These are phyloP conservation scores for Candida argentea DNA, from an alignment of 805 yeast species.

Conservation along the genomic window DNA sequence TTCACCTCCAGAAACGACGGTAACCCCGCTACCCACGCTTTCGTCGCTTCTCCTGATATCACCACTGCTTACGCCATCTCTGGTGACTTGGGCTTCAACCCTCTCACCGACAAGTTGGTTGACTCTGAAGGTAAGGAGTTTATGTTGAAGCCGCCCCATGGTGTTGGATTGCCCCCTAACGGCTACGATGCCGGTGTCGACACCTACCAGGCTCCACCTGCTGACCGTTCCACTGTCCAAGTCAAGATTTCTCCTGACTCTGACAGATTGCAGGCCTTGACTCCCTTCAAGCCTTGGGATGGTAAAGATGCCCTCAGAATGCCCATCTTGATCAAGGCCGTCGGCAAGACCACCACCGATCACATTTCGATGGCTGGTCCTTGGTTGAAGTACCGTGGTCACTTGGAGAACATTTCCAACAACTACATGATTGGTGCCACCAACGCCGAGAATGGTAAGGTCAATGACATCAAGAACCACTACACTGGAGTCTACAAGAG, in stretches of 20 bases:
- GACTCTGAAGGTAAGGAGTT: constrained; percentile 87
- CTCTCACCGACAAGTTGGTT: constrained; percentile 80
- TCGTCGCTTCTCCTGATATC: constrained; percentile 94
- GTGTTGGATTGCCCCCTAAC: constrained; percentile 78
- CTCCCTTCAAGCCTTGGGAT: constrained; percentile 93
- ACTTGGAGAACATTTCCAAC: constrained; percentile 95
- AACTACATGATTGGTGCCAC: constrained; percentile 99
- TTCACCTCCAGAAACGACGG: constrained; percentile 98
- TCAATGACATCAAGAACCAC: constrained; percentile 81
- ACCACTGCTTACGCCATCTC: constrained; percentile 92
- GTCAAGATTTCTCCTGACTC: constrained; percentile 82
- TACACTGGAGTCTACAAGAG: constrained; percentile 87
- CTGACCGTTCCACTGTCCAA: constrained; percentile 61
- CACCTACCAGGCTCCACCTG: constrained; percentile 97
- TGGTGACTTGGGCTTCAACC: constrained; percentile 95
- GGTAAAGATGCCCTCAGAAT: constrained; percentile 84
- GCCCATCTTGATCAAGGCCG: constrained; percentile 93
- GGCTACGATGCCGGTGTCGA: constrained; percentile 92
- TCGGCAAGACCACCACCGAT: constrained; percentile 98
- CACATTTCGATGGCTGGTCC: constrained; percentile 99
- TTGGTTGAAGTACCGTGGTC: constrained; percentile 99
- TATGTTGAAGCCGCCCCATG: constrained; percentile 77
- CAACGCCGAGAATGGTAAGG: constrained; percentile 92
- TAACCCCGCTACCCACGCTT: constrained; percentile 94
- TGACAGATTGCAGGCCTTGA: constrained; percentile 90